Percentiles rank a stretch among this genome's conserved stretches.
Conservation (phyloP, 179 eudicot genomes). For the Nepenthes alata region DNA sequence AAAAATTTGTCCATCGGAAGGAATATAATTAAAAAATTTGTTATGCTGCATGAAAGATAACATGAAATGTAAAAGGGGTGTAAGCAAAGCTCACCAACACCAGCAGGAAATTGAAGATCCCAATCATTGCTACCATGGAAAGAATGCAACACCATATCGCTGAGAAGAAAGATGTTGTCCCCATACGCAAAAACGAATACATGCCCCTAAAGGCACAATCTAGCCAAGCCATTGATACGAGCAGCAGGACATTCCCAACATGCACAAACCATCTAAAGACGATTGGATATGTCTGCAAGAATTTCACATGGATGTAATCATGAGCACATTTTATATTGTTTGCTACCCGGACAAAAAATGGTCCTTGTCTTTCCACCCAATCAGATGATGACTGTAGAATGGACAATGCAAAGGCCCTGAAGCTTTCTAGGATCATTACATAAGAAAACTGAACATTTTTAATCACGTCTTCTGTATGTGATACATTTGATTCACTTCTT, state of each 20-base stretch:
- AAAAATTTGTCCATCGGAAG: no score
- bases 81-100: constrained; percentile 48
- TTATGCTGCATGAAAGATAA: no score
- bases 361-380: constrained; percentile 53
- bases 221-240: constrained; percentile 69
- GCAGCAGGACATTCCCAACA: constrained; percentile 47
- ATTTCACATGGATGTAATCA: constrained; percentile 34
- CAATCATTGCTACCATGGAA: constrained; percentile 65
- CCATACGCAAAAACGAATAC: constrained; percentile 79
- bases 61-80: neutral
- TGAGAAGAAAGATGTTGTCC: constrained; percentile 68
- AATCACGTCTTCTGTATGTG: constrained; percentile 15
- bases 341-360: constrained; percentile 28
- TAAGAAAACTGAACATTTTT: constrained; percentile 21
- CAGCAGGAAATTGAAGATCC: constrained; percentile 46
- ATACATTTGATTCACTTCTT: constrained; percentile 19
- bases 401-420: constrained; percentile 31
- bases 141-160: constrained; percentile 66
- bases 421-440: constrained; percentile 22
- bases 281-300: constrained; percentile 48
- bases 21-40: no score
- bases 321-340: constrained; percentile 20
- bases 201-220: constrained; percentile 76
- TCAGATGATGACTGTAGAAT: constrained; percentile 33
- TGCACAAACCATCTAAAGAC: constrained; percentile 49